Conservation (phyloP, 139 green algal genomes). For the Picocystis salinarum region DNA sequence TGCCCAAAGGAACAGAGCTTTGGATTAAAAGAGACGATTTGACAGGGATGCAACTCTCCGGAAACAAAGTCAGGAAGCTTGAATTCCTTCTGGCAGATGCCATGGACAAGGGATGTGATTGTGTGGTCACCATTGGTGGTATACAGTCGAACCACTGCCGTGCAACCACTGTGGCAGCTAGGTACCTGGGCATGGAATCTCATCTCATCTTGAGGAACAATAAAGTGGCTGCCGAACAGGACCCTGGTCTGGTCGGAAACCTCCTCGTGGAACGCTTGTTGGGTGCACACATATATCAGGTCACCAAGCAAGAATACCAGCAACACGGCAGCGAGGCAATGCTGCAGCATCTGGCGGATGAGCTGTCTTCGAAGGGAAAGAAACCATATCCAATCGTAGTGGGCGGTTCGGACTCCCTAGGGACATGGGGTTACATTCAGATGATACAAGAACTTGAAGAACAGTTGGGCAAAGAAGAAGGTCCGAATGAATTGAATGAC, state of each 20-base stretch:
- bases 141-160: slow-evolving; percentile 85
- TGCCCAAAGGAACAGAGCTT: slow-evolving; percentile 44
- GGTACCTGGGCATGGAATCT: slow-evolving; percentile 53
- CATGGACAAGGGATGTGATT: slow-evolving; percentile 34
- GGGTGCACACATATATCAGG: slow-evolving; percentile 51
- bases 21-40: slow-evolving; percentile 82
- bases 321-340: slow-evolving; percentile 31
- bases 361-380: slow-evolving; percentile 39
- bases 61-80: slow-evolving; percentile 93
- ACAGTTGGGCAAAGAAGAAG: slow-evolving; percentile 16
- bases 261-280: slow-evolving; percentile 69
- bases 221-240: slow-evolving; percentile 10
- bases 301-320: slow-evolving; percentile 83
- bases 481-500: slow-evolving; percentile 29
- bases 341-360: slow-evolving; percentile 18
- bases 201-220: slow-evolving; percentile 75
- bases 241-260: slow-evolving; percentile 81
- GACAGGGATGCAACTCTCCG: slow-evolving; percentile 65
- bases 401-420: slow-evolving; percentile 59
- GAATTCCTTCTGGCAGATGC: slow-evolving; percentile 84
- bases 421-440: slow-evolving; percentile 74
- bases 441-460: slow-evolving; percentile 52
- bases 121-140: slow-evolving; percentile 71
- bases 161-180: slow-evolving; percentile 20
- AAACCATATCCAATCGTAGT: slow-evolving; percentile 79